Conservation (phyloP, 108 stramenopile species). For the Cylindrotheca closterium region DNA sequence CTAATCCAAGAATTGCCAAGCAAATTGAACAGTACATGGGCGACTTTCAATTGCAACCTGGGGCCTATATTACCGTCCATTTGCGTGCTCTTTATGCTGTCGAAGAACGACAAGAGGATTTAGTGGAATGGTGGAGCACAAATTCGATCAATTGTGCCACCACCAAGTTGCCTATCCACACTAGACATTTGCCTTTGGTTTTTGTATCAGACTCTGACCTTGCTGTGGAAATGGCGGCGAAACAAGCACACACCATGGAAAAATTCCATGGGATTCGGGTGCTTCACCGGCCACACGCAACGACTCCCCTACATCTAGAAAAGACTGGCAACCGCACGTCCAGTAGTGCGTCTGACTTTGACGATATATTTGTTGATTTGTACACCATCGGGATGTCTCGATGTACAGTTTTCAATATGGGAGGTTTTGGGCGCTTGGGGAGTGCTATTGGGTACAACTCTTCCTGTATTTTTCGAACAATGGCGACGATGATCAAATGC, state of each 20-base stretch:
- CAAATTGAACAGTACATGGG: constrained; percentile 25
- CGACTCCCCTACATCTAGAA: constrained; percentile 46
- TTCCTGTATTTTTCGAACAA: constrained; percentile 11
- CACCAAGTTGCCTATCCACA: constrained; percentile 6
- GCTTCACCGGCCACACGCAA: constrained; percentile 3
- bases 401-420: constrained; percentile 31
- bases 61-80: constrained; percentile 39
- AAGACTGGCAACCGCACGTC: not conserved
- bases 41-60: constrained; percentile 20
- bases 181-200: constrained; percentile 17
- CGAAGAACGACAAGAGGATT: constrained; percentile 2
- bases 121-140: constrained; percentile 22
- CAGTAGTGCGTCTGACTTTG: constrained; percentile 18
- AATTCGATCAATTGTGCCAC: constrained; percentile 43
- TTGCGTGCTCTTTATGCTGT: constrained; percentile 41
- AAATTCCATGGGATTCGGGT: constrained; percentile 16
- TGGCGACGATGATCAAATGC: constrained; percentile 15
- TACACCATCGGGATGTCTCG: constrained; percentile 33
- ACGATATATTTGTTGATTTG: constrained; percentile 47
- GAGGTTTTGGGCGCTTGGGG: constrained; percentile 36
- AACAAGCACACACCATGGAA: constrained; percentile 7
- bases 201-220: constrained; percentile 42
- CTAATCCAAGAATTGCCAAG: constrained; percentile 26
- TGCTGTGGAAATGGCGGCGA: constrained; percentile 16
- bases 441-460: constrained; percentile 24